Base-by-base conservation (phyloP, 768 basidiomycete genomes). In the Flagelloscypha sp. region DNA sequence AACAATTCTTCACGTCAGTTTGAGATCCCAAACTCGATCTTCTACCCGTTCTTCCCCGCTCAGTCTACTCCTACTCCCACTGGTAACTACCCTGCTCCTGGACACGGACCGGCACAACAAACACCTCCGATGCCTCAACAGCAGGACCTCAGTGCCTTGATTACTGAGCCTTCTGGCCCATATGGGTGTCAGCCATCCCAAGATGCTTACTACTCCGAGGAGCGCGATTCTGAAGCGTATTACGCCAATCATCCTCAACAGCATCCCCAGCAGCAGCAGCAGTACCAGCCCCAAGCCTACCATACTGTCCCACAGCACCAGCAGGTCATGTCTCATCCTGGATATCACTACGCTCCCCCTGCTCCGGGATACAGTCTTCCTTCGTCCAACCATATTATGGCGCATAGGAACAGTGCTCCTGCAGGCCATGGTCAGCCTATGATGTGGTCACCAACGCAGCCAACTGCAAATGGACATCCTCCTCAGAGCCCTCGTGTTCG, bases 41-140 rank as follows among this genome's bases (percentile, higher is more conserved):
- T 88, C 58, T 88, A 83, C 48, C 84, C 84, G 0, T 84, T 84
- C 62, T 84, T 68, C 48, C 77, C 82, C 0, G 63, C 47, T 36
- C 55, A 38, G 36, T 34, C 39, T n/a, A 35, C 27, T 11, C 41
- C 43, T 48, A 39, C 35, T 43, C 9, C 17, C 44, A 37, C 42
- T 48, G 19, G 37, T 47, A 29, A 38, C 48, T 35, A 24, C 51
- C 19, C 40, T 46, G 35, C 30, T 31, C 20, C 41, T 37, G 13
- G 44, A 33, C 15, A 43, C 43, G 27, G 18, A 37, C 24, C 11
- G 33, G 29, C 5, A n/a, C 33, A 37, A 15, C 31, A 27, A 5
- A 20, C 35, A 8, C 30, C 30, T 6, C 12, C 49, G 12, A 50
- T 52, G 30, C 37, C 45, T 8, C 46, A 48, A 23, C 50, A 49